Percentiles rank a stretch among this genome's conserved stretches.
Evolutionary conservation across 208 protist genomes (phyloP).

Genomic region (Endotrypanum monterogeii): DNA sequence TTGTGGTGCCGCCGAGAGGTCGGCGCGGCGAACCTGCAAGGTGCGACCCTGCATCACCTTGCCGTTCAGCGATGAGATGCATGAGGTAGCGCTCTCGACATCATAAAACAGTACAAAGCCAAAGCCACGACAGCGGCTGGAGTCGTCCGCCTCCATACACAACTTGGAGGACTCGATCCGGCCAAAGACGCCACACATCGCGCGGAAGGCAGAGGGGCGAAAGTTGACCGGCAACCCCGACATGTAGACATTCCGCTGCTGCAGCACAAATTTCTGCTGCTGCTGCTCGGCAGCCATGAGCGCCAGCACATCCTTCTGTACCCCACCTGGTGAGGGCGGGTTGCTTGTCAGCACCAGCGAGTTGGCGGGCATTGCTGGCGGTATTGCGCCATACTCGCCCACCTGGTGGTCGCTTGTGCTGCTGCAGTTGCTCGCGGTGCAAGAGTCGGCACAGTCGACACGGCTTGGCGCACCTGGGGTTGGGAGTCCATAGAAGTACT

Average conservation of each 20-base stretch:
- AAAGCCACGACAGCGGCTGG: slow-evolving; percentile 46
- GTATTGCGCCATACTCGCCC: slow-evolving; percentile 1
- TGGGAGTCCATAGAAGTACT: slow-evolving; percentile 29
- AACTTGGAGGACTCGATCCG: slow-evolving; percentile 63
- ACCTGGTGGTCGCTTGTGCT: slow-evolving; percentile 8
- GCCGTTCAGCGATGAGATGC: slow-evolving; percentile 54
- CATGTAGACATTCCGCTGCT: slow-evolving; percentile 74
- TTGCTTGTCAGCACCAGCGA: background rate
- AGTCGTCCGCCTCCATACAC: slow-evolving; percentile 51
- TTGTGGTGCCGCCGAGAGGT: slow-evolving; percentile 53
- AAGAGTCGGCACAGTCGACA: slow-evolving; percentile 9
- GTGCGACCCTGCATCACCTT: slow-evolving; percentile 38
- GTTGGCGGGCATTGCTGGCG: background rate
- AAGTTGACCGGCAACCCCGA: slow-evolving; percentile 57
- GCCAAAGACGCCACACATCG: slow-evolving; percentile 62
- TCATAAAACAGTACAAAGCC: slow-evolving; percentile 69
- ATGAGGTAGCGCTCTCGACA: slow-evolving; percentile 46
- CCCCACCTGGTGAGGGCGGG: background rate
- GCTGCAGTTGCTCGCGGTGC: slow-evolving; percentile 25
- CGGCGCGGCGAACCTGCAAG: slow-evolving; percentile 64
- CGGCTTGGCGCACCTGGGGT: slow-evolving; percentile 19
- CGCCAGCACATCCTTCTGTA: slow-evolving; percentile 31
- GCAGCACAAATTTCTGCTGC: slow-evolving; percentile 41
- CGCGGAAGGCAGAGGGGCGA: slow-evolving; percentile 47
- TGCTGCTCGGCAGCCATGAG: slow-evolving; percentile 32